Base-by-base conservation (phyloP, 2,329 filamentous ascomycete genomes). In the Pseudogymnoascus pannorum region DNA sequence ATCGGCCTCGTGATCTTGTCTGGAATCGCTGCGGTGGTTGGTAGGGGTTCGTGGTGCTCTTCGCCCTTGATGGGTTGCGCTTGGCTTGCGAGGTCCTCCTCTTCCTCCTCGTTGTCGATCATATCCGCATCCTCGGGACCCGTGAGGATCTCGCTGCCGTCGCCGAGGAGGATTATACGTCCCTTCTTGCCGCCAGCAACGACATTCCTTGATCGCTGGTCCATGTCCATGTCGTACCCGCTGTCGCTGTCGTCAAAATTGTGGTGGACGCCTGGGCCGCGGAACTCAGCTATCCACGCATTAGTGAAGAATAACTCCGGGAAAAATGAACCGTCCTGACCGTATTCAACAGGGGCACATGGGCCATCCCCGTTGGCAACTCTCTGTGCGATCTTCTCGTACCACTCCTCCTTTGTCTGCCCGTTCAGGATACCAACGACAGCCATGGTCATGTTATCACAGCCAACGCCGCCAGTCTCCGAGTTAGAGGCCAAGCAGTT, bases 391-490 rank as follows among this genome's bases (percentile, higher is more conserved):
- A 99, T 89, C 79, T 92, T 88, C 72, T 97, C 91, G 76, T 99
- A 99, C 94, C 94, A 99, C 78, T 97, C 89, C 72, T 97, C 92
- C 83, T 96, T 95, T 69, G 87, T 89, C 81, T 90, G 92, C 75
- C 93, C 94, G 72, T 90, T 86, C 68, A 99, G 83, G 73, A 99
- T 86, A 68, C 88, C 94, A 72, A 99, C 79, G 67, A 99, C 83
- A 69, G 88, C 80, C 89, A 99, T 97, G 68, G 94, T 99, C 94
- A 99, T 99, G 81, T 99, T 99, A 80, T 99, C 94, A 75, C 94
- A 99, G 64, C 94, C 94, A 64, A 99, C 93, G 66, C 94, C 94
- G 61, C 94, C 94, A 31, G 93, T 97, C 78, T 99, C 94, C 68
- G 92, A 96, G 83, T 96, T 97, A 64, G 92, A 96, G 40, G 94